These are phyloP conservation scores for Boletellus deceptivus DNA, from an alignment of 1,284 basidiomycete species.

Conservation along the genomic window DNA sequence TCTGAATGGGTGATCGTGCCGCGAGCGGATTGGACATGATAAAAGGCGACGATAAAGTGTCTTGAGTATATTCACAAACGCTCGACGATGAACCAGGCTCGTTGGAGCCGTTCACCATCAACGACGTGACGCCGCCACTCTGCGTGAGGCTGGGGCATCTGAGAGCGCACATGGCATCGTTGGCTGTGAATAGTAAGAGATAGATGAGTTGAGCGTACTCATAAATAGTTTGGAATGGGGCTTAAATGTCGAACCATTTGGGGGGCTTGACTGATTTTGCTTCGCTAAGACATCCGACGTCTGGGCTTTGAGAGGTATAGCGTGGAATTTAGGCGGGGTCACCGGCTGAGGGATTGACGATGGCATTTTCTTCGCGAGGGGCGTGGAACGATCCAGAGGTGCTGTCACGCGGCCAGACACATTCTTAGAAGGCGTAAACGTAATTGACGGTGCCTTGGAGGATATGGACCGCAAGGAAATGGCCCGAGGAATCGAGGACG, in stretches of 20 bases:
- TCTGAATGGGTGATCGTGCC: constrained; percentile 42
- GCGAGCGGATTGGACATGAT: constrained; percentile 52
- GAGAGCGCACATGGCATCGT: constrained; percentile 37
- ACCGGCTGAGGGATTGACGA: constrained; percentile 55
- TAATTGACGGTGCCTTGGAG: constrained; percentile 26
- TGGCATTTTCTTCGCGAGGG: constrained; percentile 50
- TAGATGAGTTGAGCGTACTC: constrained; percentile 57
- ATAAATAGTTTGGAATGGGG: constrained; percentile 41
- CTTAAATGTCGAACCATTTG: constrained; percentile 59
- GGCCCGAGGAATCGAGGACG: constrained; percentile 55
- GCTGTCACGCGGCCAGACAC: constrained; percentile 20
- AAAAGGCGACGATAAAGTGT: constrained; percentile 40
- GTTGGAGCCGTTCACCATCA: constrained; percentile 24
- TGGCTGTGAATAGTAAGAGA: constrained; percentile 37
- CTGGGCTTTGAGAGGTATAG: constrained; percentile 21
- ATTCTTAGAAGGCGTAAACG: constrained; percentile 25
- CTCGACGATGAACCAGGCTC: constrained; percentile 9
- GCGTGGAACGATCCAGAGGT: constrained; percentile 30
- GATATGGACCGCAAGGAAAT: constrained; percentile 35
- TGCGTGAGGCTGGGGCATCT: constrained; percentile 25
- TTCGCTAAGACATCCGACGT: constrained; percentile 21
- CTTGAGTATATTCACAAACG: constrained; percentile 27
- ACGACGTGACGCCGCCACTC: constrained; percentile 21
- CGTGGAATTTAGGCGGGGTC: constrained; percentile 36
- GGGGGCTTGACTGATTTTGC: constrained; percentile 32